These are phyloP conservation scores for Diaporthe amygdali DNA, from an alignment of 2,329 filamentous ascomycete genomes.

Conservation along the genomic window DNA sequence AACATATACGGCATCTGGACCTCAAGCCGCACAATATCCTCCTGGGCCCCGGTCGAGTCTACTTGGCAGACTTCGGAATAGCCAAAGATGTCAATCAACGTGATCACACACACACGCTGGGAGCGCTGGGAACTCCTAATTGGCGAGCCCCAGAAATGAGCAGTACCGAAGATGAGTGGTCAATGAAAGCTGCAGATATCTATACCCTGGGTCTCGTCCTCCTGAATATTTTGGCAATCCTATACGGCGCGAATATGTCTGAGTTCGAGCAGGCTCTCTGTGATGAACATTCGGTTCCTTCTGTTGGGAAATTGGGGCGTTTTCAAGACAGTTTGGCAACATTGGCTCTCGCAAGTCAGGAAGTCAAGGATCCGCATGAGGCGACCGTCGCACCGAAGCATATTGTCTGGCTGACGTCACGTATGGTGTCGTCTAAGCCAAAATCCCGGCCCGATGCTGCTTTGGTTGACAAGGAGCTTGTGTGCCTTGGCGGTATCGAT, in stretches of 20 bases:
- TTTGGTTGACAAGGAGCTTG: slow-evolving; percentile 46
- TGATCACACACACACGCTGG: slow-evolving; percentile 50
- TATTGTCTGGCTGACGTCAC: slow-evolving; percentile 41
- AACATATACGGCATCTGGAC: slow-evolving; percentile 51
- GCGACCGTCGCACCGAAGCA: slow-evolving; percentile 47
- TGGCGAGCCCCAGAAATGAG: slow-evolving; percentile 53
- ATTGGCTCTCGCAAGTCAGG: slow-evolving; percentile 43
- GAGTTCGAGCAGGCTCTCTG: slow-evolving; percentile 45
- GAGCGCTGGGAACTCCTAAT: slow-evolving; percentile 45
- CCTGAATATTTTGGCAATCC: slow-evolving; percentile 48
- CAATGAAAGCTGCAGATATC: slow-evolving; percentile 53
- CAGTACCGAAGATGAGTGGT: slow-evolving; percentile 41
- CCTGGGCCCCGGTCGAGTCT: slow-evolving; percentile 49
- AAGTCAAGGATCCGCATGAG: slow-evolving; percentile 41
- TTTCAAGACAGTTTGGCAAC: slow-evolving; percentile 41
- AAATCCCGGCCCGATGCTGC: slow-evolving; percentile 39
- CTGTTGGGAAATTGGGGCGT: slow-evolving; percentile 40
- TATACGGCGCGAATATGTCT: slow-evolving; percentile 45
- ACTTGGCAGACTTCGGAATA: slow-evolving; percentile 55
- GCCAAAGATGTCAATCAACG: slow-evolving; percentile 50
- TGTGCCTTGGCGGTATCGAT: slow-evolving; percentile 50
- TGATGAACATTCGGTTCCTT: slow-evolving; percentile 32
- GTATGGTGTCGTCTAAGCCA: slow-evolving; percentile 41
- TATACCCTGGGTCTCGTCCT: slow-evolving; percentile 54
- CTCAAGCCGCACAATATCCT: slow-evolving; percentile 56